These are phyloP conservation scores for Sungouiella thailandica DNA, from an alignment of 805 yeast genomes.

Conservation along the genomic window DNA sequence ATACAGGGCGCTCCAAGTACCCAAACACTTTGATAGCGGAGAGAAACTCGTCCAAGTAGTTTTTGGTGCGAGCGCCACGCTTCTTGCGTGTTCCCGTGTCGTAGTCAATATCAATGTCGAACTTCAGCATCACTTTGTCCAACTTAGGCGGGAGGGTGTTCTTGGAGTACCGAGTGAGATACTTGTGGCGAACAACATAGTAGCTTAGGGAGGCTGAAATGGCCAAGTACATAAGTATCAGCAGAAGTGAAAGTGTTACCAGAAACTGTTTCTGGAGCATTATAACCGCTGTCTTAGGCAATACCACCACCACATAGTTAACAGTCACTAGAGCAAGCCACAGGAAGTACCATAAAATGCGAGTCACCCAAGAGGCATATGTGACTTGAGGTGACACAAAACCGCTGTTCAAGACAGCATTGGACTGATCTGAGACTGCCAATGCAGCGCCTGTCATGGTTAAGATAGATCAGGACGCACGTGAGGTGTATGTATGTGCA, in stretches of 20 bases:
- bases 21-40: slow-evolving; percentile 93
- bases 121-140: slow-evolving; percentile 20
- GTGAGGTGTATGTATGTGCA: too few relatives aligned
- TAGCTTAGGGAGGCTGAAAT: slow-evolving; percentile 32
- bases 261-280: slow-evolving; percentile 40
- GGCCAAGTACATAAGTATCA: slow-evolving; percentile 33
- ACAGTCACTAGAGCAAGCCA: slow-evolving; percentile 16
- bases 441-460: too few relatives aligned
- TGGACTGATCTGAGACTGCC: too few relatives aligned
- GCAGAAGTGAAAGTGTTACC: slow-evolving; percentile 47
- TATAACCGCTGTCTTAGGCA: slow-evolving; percentile 18
- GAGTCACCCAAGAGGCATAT: slow-evolving; percentile 1
- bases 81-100: slow-evolving; percentile 33
- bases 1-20: slow-evolving; percentile 82
- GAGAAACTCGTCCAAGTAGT: slow-evolving; percentile 83
- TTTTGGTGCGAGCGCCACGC: slow-evolving; percentile 35
- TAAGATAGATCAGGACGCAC: too few relatives aligned
- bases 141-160: slow-evolving; percentile 29
- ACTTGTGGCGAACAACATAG: slow-evolving; percentile 55
- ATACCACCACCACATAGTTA: slow-evolving; percentile 9
- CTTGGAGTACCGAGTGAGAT: slow-evolving; percentile 56
- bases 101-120: slow-evolving; percentile 33
- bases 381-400: neutral
- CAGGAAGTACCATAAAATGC: slow-evolving; percentile 14
- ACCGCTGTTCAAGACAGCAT: too few relatives aligned